Conservation (phyloP, 2,329 filamentous ascomycete genomes). For the Emergomyces orientalis region DNA sequence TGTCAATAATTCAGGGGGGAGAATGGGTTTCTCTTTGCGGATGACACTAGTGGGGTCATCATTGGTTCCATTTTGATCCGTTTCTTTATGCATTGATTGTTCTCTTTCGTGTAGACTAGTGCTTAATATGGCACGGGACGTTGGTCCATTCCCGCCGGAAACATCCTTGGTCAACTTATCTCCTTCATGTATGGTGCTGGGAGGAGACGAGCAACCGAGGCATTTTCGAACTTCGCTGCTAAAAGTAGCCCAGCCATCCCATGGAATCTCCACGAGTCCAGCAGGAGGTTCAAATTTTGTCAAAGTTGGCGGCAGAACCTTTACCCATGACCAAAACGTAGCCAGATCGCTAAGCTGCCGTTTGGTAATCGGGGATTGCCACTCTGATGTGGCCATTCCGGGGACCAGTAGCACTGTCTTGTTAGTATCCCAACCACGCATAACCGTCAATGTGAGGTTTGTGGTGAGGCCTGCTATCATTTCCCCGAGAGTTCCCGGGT, state of each 20-base stretch:
- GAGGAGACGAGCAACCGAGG: constrained; percentile 19
- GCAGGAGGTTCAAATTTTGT: constrained; percentile 63
- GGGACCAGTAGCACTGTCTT: constrained; percentile 80
- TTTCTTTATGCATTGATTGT: background rate
- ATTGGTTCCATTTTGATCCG: background rate
- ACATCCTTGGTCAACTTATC: background rate
- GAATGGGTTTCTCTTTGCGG: constrained; percentile 15
- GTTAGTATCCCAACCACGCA: constrained; percentile 77
- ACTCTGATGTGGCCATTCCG: constrained; percentile 81
- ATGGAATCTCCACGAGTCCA: constrained; percentile 41
- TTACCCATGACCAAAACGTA: constrained; percentile 78
- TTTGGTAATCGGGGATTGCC: constrained; percentile 82
- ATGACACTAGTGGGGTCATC: background rate
- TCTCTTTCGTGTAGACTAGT: background rate
- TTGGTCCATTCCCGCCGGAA: background rate
- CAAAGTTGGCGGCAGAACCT: constrained; percentile 68
- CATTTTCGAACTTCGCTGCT: constrained; percentile 26
- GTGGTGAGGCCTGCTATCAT: constrained; percentile 81
- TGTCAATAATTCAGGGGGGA: constrained; percentile 84
- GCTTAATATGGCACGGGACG: background rate
- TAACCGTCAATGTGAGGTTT: constrained; percentile 67
- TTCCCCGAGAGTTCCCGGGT: constrained; percentile 73
- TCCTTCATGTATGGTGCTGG: constrained; percentile 1
- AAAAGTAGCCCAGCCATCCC: constrained; percentile 38
- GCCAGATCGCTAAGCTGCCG: constrained; percentile 77